phyloP scores from a whole-genome alignment of 805 yeast species.

The Wickerhamomyces mucosus region DNA sequence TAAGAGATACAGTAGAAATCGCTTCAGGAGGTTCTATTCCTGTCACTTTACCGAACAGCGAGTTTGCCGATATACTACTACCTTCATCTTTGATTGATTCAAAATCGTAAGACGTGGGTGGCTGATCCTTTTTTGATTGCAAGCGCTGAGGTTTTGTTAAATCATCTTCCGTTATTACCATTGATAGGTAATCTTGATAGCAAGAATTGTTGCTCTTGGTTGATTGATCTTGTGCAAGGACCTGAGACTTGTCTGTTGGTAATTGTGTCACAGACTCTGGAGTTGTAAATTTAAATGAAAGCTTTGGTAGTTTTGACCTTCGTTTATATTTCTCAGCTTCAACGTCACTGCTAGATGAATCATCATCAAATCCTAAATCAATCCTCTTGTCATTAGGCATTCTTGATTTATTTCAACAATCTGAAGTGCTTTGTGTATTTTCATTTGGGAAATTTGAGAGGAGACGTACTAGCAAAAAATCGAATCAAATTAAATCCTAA shows the following conservation, averaged over 20 bases:
- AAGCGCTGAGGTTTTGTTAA: conserved; percentile 5
- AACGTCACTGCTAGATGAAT: conserved; percentile 3
- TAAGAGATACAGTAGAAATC: conserved; percentile 6
- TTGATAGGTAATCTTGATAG: conserved; percentile 22
- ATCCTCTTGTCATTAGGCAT: conserved; percentile 10
- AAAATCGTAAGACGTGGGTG: too few species aligned
- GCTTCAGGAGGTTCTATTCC: neutral
- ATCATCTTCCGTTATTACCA: conserved; percentile 14
- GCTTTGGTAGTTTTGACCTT: conserved; percentile 9
- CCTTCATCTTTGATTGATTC: too few species aligned
- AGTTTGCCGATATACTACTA: too few species aligned
- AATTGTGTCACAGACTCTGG: too few species aligned
- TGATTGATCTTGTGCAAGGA: neutral
- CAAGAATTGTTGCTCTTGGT: conserved; percentile 7
- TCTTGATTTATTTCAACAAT: neutral
- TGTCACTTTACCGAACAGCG: too few species aligned
- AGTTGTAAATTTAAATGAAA: conserved; percentile 3
- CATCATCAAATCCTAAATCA: conserved; percentile 14
- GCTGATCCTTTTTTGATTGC: too few species aligned
- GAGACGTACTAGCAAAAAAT: too few species aligned
- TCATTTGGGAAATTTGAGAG: too few species aligned
- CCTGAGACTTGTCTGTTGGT: too few species aligned
- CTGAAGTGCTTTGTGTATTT: neutral
- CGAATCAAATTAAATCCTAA: too few species aligned
- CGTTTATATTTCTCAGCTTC: neutral